Evolutionary conservation across 257 asterid genomes (phyloP).

Genomic region (Ligustrum vulgare): DNA sequence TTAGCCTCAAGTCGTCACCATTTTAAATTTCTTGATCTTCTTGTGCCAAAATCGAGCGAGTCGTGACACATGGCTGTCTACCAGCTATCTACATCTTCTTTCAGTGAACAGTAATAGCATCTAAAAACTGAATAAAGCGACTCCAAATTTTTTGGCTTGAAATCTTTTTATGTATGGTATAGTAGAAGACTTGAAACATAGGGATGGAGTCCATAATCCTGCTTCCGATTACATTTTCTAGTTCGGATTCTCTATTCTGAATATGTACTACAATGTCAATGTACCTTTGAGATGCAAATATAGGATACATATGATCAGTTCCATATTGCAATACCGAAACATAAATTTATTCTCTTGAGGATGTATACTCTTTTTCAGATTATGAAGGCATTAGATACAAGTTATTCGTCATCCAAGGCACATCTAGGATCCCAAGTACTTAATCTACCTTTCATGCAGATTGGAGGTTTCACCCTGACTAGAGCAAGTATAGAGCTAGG

Average conservation of each 20-base stretch:
- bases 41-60: too few species aligned
- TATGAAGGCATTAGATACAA: too few species aligned
- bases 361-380: too few species aligned
- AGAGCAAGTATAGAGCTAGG: conserved; percentile 56
- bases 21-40: too few species aligned
- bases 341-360: not conserved
- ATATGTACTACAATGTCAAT: not conserved
- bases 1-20: too few species aligned
- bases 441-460: conserved; percentile 61
- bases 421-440: conserved; percentile 24
- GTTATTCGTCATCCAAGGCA: too few species aligned
- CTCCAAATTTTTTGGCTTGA: too few species aligned
- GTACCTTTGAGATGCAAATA: not conserved
- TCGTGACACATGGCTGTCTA: too few species aligned
- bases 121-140: too few species aligned
- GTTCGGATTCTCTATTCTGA: not conserved
- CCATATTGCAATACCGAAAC: not conserved
- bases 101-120: too few species aligned
- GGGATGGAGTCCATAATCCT: not conserved
- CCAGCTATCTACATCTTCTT: too few species aligned
- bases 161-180: too few species aligned
- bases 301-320: not conserved
- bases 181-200: not conserved
- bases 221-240: not conserved
- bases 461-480: conserved; percentile 59